phyloP scores from a whole-genome alignment of 2,329 filamentous ascomycete species.

The Trichoderma semiorbis region DNA sequence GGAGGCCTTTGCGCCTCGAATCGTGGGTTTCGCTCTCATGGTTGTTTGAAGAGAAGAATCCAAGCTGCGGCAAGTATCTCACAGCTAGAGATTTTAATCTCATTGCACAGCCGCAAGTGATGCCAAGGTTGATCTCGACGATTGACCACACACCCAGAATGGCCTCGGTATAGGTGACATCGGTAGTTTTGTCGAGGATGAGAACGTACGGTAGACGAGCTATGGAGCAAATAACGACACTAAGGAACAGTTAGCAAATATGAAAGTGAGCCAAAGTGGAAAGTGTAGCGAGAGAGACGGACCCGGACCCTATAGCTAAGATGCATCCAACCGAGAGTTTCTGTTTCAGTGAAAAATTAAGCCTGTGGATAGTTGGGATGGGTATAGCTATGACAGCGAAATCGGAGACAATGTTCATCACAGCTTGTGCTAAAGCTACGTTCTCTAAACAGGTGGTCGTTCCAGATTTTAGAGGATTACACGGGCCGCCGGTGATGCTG shows the following conservation, averaged over 20 bases:
- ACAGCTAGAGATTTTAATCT: not conserved
- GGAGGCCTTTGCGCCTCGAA: not conserved
- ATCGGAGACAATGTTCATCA: not conserved
- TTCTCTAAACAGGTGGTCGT: not conserved
- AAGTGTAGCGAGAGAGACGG: not conserved
- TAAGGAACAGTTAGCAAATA: not conserved
- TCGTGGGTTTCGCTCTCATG: not conserved
- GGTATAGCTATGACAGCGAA: not conserved
- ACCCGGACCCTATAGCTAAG: not conserved
- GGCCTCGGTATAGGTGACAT: not conserved
- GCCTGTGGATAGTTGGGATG: not conserved
- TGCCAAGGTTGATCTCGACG: not conserved
- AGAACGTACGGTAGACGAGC: conserved; percentile 19
- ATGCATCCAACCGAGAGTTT: not conserved
- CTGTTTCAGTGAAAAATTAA: not conserved
- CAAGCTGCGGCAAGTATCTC: not conserved
- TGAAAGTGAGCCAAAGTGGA: not conserved
- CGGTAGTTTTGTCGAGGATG: not conserved
- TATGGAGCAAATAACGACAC: not conserved
- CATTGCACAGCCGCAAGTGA: not conserved
- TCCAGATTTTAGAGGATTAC: not conserved
- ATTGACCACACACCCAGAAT: not conserved
- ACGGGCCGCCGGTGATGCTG: not conserved
- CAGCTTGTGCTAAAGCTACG: not conserved
- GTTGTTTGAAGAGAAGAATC: not conserved